Conservation (phyloP, 352 stramenopile species). For the Peronosclerospora sorghi region DNA sequence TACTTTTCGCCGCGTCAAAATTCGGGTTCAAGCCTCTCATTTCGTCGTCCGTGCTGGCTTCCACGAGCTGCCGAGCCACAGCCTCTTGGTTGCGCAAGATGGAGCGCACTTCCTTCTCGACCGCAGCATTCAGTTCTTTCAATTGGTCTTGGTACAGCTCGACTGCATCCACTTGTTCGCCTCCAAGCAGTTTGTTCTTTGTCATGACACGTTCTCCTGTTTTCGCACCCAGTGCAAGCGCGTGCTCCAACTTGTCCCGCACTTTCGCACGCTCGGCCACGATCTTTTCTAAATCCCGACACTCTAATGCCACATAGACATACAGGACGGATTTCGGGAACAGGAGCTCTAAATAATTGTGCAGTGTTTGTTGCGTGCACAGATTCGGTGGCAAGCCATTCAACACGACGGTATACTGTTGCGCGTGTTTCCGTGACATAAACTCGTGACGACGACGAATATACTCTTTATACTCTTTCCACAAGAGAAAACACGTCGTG, state of each 20-base stretch:
- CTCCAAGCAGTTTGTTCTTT: constrained; percentile 25
- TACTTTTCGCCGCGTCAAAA: constrained; percentile 13
- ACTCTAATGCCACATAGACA: constrained; percentile 71
- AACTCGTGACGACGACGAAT: constrained; percentile 68
- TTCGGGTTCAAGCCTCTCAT: constrained; percentile 13
- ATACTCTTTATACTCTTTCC: constrained; percentile 62
- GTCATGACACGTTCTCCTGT: constrained; percentile 45
- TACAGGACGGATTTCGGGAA: constrained; percentile 60
- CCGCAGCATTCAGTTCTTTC: constrained; percentile 54
- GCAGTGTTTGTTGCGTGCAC: constrained; percentile 61
- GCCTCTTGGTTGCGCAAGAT: constrained; percentile 59
- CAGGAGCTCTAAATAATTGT: constrained; percentile 64
- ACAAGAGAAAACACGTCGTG: constrained; percentile 51
- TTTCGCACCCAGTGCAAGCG: constrained; percentile 47
- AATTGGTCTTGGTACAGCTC: constrained; percentile 60
- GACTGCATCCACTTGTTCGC: constrained; percentile 54
- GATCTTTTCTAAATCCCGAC: constrained; percentile 58
- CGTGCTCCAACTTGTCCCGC: constrained; percentile 57
- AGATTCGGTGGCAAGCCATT: constrained; percentile 65
- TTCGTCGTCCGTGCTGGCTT: constrained; percentile 32
- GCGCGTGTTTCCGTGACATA: constrained; percentile 38
- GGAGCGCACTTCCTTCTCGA: constrained; percentile 64
- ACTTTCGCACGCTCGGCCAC: constrained; percentile 57
- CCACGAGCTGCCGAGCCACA: constrained; percentile 45
- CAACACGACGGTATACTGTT: constrained; percentile 75